Conservation (phyloP, 2,329 filamentous ascomycete species). For the Emericellopsis atlantica region DNA sequence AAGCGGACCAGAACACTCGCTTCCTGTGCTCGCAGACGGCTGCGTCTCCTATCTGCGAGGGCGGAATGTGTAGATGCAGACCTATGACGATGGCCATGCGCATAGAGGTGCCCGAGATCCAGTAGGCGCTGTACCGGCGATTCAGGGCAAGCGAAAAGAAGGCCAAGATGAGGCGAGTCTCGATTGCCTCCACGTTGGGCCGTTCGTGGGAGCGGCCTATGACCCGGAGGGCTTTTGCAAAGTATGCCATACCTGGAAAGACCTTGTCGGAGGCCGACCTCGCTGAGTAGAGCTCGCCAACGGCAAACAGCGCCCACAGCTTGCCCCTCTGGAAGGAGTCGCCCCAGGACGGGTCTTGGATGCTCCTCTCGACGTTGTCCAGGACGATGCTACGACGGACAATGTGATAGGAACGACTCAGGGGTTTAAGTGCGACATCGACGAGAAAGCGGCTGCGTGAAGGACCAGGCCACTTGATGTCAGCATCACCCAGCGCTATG, state of each 20-base stretch:
- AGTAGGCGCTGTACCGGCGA: conserved; percentile 27
- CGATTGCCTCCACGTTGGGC: conserved; percentile 27
- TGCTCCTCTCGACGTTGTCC: conserved; percentile 20
- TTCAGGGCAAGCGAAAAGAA: conserved; percentile 31
- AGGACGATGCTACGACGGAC: conserved; percentile 23
- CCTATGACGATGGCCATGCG: conserved; percentile 21
- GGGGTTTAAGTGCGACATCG: conserved; percentile 25
- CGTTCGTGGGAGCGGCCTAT: conserved; percentile 26
- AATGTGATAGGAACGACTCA: conserved; percentile 24
- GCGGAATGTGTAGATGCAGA: conserved; percentile 8
- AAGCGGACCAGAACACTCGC: conserved; percentile 29
- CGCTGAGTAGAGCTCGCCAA: conserved; percentile 31
- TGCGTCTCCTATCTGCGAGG: conserved; percentile 23
- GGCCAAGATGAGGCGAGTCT: conserved; percentile 27
- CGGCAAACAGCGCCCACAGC: conserved; percentile 28
- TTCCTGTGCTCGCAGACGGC: conserved; percentile 23
- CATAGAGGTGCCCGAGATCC: conserved; percentile 28
- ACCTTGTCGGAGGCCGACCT: conserved; percentile 18
- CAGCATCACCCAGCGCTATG: conserved; percentile 12
- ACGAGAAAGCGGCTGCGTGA: conserved; percentile 10
- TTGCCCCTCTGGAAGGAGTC: conserved; percentile 23
- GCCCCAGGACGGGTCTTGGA: conserved; percentile 18
- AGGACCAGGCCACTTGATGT: conserved; percentile 9
- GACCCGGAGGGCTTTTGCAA: conserved; percentile 23
- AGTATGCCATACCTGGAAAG: conserved; percentile 30